Percentiles rank a stretch among this genome's conserved stretches.
Evolutionary conservation across 495 filamentous ascomycete species (phyloP).

Genomic region (Aspergillus hancockii): DNA sequence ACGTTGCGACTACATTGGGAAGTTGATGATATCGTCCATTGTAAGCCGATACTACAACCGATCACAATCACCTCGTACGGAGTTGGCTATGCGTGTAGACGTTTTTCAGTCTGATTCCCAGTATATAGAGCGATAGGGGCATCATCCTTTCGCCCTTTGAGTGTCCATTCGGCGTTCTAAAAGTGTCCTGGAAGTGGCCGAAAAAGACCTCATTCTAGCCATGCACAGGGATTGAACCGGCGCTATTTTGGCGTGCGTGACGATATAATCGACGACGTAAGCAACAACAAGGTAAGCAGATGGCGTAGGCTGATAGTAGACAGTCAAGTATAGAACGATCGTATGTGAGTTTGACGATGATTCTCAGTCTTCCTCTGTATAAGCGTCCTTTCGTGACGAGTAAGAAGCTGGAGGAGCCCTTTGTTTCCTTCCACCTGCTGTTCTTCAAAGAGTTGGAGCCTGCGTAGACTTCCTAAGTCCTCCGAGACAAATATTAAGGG

Average conservation of each 20-base stretch:
- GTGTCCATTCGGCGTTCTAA: background rate
- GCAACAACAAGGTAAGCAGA: background rate
- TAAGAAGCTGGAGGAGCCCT: slow-evolving; percentile 13
- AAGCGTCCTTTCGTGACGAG: slow-evolving; percentile 11
- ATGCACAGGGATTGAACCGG: too few relatives aligned
- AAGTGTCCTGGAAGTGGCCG: background rate
- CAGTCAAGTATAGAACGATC: background rate
- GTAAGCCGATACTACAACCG: background rate
- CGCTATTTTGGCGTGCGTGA: too few relatives aligned
- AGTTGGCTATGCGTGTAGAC: background rate
- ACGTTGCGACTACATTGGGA: too few relatives aligned
- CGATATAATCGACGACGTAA: too few relatives aligned
- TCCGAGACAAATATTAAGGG: slow-evolving; percentile 2
- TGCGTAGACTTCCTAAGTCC: slow-evolving; percentile 16
- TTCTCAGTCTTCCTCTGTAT: background rate
- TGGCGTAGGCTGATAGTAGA: background rate
- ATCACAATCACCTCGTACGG: background rate
- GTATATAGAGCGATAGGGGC: background rate
- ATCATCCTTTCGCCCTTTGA: background rate
- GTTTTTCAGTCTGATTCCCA: background rate
- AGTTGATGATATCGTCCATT: too few relatives aligned
- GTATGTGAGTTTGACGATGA: background rate
- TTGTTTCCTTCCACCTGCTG: slow-evolving; percentile 17
- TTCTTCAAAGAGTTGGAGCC: slow-evolving; percentile 16
- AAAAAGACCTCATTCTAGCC: background rate